A percentile compares a stretch with the other conserved stretches of the same genome.
phyloP scores from a whole-genome alignment of 257 asterid genomes.

The Solanum sitiens region DNA sequence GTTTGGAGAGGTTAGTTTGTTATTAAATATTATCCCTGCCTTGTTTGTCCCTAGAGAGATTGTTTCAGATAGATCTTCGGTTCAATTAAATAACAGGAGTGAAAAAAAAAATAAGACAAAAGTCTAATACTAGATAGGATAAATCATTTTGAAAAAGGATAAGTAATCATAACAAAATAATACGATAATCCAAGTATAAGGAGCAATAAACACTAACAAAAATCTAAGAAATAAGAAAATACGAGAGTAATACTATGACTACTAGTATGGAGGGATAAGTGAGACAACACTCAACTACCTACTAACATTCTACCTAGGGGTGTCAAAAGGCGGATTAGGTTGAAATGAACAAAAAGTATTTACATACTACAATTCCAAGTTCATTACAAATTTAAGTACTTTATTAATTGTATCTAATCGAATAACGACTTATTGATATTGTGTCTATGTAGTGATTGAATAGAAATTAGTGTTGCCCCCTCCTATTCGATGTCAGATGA shows the following conservation, averaged over 20 bases:
- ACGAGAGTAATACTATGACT: background rate
- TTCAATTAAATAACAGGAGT: background rate
- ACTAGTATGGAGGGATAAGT: background rate
- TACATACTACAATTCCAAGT: background rate
- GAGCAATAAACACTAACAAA: background rate
- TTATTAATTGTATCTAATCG: background rate
- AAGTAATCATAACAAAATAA: no score
- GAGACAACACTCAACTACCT: background rate
- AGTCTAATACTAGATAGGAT: background rate
- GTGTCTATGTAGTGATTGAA: background rate
- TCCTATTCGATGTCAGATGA: background rate
- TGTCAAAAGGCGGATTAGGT: background rate
- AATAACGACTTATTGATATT: background rate
- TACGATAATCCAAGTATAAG: background rate
- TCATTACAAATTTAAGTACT: background rate
- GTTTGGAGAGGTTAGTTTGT: background rate
- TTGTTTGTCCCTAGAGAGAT: background rate
- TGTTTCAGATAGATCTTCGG: background rate
- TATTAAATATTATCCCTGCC: background rate
- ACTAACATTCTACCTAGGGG: background rate
- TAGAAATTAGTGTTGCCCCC: background rate
- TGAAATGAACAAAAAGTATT: background rate
- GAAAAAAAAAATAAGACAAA: background rate
- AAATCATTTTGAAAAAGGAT: background rate
- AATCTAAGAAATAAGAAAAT: background rate